Base-by-base conservation (phyloP, 2,329 filamentous ascomycete species). In the Alternaria dauci region DNA sequence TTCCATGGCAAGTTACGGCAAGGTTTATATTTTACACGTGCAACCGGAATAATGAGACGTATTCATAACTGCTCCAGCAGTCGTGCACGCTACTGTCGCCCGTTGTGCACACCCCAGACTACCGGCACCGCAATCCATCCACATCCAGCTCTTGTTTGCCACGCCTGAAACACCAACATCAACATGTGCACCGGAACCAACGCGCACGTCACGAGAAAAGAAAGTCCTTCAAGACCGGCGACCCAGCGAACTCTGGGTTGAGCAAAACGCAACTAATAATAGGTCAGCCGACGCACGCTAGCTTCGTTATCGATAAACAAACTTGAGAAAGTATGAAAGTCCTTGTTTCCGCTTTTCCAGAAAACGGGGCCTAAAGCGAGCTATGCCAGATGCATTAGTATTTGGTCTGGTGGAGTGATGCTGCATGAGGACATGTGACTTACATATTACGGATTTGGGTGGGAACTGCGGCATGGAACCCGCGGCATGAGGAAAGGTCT, bases 311-410 rank as follows among this genome's bases (percentile, higher is more conserved):
- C 63, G 57, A 58, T 57, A 59, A 18, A 83, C 91, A 62, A 81
- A 96, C 93, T 96, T 96, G 55, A 99, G 82, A 76, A 98, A 99
- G 76, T 98, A 97, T 75, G 92, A 89, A 60, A 99, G 82, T 6
- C 94, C 94, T 42, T 88, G 85, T 68, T 92, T 88, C 72, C 95
- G 86, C 73, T 90, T 89, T 78, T 97, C 94, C 18, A 99, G 84
- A 77, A 99, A 98, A 52, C 86, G 87, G 11, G 92, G 89, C 52
- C 91, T 86, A 74, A 97, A 97, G 65, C 85, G 85, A 70, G 84
- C 84, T 86, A 67, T 51, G 52, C 32, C 57, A 55, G 26, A 53
- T 53, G 55, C 50, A 62, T 72, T 26, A 56, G 57, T 34, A 25
- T 66, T 70, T 64, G 66, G 69, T 61, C 41, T 25, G 12, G 65